These are phyloP conservation scores for Inonotus obliquus DNA, from an alignment of 1,284 basidiomycete genomes.

Conservation along the genomic window DNA sequence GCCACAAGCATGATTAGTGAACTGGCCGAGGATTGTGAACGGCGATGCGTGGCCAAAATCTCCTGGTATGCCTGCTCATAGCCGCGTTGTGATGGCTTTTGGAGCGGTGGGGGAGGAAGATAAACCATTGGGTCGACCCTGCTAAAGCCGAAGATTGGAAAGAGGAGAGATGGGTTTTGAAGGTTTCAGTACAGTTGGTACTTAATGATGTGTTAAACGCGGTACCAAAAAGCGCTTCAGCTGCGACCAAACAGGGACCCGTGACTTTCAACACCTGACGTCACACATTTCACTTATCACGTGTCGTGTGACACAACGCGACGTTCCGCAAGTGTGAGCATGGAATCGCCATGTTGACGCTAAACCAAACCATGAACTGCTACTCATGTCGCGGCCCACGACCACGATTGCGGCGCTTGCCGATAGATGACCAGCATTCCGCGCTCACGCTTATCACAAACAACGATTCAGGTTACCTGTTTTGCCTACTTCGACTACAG, in stretches of 20 bases:
- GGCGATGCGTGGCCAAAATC: slow-evolving; percentile 70
- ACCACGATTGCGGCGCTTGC: too few species aligned
- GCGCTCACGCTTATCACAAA: too few species aligned
- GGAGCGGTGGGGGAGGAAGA: slow-evolving; percentile 63
- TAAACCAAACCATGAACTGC: too few species aligned
- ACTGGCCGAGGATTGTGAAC: slow-evolving; percentile 70
- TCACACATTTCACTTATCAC: background rate
- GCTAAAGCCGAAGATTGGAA: background rate
- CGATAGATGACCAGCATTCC: too few species aligned
- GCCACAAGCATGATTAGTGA: slow-evolving; percentile 84
- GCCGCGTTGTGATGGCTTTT: slow-evolving; percentile 50
- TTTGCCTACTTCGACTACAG: too few species aligned
- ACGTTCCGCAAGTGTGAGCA: background rate
- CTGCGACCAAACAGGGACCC: background rate
- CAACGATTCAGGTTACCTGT: too few species aligned
- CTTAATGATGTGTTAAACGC: background rate
- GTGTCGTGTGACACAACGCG: background rate
- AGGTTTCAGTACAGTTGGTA: background rate
- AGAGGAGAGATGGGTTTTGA: background rate
- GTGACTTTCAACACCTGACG: background rate
- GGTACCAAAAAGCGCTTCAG: background rate
- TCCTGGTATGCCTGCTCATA: slow-evolving; percentile 80
- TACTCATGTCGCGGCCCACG: too few species aligned
- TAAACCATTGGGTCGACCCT: slow-evolving; percentile 50
- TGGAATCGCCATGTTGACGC: too few species aligned